Conservation (phyloP, 495 filamentous ascomycete genomes). For the Penicillium pulvis region DNA sequence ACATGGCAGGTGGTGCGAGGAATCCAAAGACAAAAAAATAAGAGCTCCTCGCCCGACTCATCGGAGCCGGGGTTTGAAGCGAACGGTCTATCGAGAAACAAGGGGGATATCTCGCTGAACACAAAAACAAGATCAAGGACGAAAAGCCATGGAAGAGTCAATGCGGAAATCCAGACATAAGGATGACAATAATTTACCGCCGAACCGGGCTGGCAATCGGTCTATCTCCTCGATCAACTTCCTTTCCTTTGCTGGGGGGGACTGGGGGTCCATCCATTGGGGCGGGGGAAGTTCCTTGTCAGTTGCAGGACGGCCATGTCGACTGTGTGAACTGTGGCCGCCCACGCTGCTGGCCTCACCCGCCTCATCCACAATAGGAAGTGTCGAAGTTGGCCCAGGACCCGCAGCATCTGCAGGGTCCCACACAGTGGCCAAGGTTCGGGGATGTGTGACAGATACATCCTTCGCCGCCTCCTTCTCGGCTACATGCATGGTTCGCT, state of each 20-base stretch:
- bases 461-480: slow-evolving; percentile 58
- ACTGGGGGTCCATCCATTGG: slow-evolving; percentile 31
- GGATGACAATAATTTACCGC: slow-evolving; percentile 1
- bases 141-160: slow-evolving; percentile 18
- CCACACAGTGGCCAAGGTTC: slow-evolving; percentile 53
- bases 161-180: background rate
- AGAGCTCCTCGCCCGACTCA: slow-evolving; percentile 10
- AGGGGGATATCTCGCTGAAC: slow-evolving; percentile 29
- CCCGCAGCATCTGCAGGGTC: slow-evolving; percentile 57
- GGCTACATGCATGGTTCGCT: slow-evolving; percentile 50
- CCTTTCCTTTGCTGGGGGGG: slow-evolving; percentile 33
- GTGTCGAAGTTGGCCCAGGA: slow-evolving; percentile 59
- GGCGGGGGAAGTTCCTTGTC: slow-evolving; percentile 60
- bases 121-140: slow-evolving; percentile 25
- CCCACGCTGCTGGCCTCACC: slow-evolving; percentile 77
- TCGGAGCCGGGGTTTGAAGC: background rate
- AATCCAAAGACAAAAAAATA: slow-evolving; percentile 26
- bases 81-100: slow-evolving; percentile 31
- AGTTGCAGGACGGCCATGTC: slow-evolving; percentile 29
- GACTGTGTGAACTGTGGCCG: slow-evolving; percentile 47
- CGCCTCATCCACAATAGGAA: slow-evolving; percentile 94
- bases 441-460: slow-evolving; percentile 55
- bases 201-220: slow-evolving; percentile 1
- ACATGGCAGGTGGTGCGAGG: slow-evolving; percentile 11
- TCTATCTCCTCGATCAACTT: slow-evolving; percentile 21